Conservation (phyloP, 352 stramenopile genomes). For the Pythium volutum region DNA sequence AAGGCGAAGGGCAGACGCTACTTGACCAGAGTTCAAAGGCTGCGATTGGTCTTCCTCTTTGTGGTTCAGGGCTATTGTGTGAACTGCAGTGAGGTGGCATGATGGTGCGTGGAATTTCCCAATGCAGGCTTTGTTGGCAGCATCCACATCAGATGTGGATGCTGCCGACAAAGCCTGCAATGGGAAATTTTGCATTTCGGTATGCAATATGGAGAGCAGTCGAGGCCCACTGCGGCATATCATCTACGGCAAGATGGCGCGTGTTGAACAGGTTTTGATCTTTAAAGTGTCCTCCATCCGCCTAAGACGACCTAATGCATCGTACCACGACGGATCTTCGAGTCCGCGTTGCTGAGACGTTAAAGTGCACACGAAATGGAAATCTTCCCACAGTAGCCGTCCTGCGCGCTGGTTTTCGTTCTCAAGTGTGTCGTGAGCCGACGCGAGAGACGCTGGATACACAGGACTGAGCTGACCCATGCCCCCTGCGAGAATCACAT, state of each 20-base stretch:
- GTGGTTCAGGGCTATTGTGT: no score
- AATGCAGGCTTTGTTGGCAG: no score
- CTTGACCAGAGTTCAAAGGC: no score
- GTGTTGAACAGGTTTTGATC: background rate
- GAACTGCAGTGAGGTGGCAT: no score
- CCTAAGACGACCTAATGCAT: background rate
- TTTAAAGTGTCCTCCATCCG: background rate
- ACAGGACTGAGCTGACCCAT: background rate
- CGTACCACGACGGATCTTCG: constrained; percentile 1
- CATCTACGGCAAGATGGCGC: background rate
- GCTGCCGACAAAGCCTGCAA: no score
- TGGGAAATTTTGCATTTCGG: no score
- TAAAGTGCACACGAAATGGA: background rate
- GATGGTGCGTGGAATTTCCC: no score
- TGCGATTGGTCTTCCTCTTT: no score
- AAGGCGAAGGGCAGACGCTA: no score
- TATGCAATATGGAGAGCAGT: background rate
- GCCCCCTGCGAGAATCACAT: background rate
- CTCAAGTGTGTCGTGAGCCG: background rate
- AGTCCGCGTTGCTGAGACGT: background rate
- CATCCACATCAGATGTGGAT: no score
- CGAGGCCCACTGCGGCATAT: background rate
- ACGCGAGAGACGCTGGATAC: background rate
- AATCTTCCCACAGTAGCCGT: background rate
- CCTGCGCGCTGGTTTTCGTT: background rate